These are phyloP conservation scores for Plasmodium falciparum DNA, from an alignment of 169 alveolate genomes.

Conservation along the genomic window DNA sequence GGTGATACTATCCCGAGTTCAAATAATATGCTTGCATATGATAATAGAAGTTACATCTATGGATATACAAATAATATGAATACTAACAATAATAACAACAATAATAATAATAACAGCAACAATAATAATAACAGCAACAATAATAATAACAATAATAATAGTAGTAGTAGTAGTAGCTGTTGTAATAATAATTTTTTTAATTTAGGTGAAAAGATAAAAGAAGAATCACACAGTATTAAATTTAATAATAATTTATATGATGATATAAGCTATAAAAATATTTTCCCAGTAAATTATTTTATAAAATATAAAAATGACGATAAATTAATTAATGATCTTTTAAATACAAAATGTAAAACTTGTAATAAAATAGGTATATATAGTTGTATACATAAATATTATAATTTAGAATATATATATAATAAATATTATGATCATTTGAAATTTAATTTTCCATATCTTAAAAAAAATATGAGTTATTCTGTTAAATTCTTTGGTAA, in stretches of 20 bases:
- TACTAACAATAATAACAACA: not conserved
- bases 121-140: not conserved
- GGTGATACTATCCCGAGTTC: no score
- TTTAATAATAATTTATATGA: not conserved
- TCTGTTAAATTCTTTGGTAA: constrained; percentile 64
- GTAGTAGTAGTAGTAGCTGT: not conserved
- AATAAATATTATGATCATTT: constrained; percentile 58
- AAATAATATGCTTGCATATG: not conserved
- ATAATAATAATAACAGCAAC: not conserved
- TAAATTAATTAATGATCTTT: constrained; percentile 28
- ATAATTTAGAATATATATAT: constrained; percentile 52
- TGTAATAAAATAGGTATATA: constrained; percentile 62
- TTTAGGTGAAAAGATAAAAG: constrained; percentile 1
- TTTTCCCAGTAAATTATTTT: constrained; percentile 60
- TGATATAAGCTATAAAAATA: constrained; percentile 55
- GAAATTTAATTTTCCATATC: constrained; percentile 30
- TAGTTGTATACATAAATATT: constrained; percentile 70
- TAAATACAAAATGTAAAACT: constrained; percentile 28
- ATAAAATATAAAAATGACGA: constrained; percentile 36
- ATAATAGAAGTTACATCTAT: not conserved
- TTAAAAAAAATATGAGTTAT: constrained; percentile 32
- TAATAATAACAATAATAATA: not conserved
- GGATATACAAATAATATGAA: not conserved
- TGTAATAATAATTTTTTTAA: not conserved
- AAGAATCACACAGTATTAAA: not conserved